Evolutionary conservation across 2,329 filamentous ascomycete genomes (phyloP), one percentile per base, ranked within the genome.

Genomic region (Rachicladosporium sp.): DNA sequence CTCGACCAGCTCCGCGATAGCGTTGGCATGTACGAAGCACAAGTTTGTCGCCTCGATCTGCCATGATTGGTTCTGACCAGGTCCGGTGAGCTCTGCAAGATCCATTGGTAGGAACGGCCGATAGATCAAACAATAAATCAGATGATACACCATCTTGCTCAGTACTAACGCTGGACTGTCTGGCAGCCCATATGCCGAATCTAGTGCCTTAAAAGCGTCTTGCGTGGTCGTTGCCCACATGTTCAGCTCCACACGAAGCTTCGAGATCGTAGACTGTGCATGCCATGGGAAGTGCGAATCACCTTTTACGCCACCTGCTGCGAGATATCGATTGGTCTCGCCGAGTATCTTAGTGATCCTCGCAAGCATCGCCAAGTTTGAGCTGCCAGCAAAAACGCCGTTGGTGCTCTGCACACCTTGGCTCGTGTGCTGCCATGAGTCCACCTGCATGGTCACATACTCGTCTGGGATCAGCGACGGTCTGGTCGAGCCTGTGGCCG

Each of bases 231-330:
- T 78, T 1, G 83, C 82, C 86, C 86, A 93, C 27, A 83, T 73
- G 54, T 93, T 84, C 15, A 93, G 68, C 52, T 91, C 83, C 47
- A 88, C 82, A 23, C 84, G 74, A 47, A 93, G 91, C 55, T 86
- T 87, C 38, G 85, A 91, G 2, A 93, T 68, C 44, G 82, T 88
- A 4, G 86, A 93, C 12, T 88, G 70, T 2, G 83, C 78, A 56
- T 93, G 85, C 86, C 86, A 93, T 7, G 86, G 86, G 48, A 93
- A 93, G 58, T 93, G 85, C 0, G 84, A 87, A 55, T 93, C 85
- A 23, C 84, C 84, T 61, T 89, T 91, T 41, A 91, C 83, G 29
- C 86, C 86, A 5, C 85, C 86, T 2, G 82, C 81, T 6, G 85
- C 83, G 36, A 93, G 70, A 58, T 93, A 93, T 43, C 79, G 74